Conservation (phyloP, 805 yeast genomes). For the Ogataea wickerhamii region DNA sequence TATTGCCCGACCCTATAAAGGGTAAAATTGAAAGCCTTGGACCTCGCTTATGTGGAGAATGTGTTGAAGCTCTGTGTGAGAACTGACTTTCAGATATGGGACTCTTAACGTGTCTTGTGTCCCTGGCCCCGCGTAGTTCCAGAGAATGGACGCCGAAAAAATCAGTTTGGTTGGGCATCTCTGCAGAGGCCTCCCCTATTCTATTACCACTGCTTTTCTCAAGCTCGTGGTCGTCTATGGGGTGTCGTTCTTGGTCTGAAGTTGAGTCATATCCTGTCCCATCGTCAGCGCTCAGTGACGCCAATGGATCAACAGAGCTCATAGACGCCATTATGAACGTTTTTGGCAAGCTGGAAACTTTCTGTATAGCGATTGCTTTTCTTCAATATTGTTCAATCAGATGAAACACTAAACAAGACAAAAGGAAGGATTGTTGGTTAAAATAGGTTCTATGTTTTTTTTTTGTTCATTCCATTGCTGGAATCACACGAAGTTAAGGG, state of each 20-base stretch:
- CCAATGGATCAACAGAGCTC: constrained; percentile 1
- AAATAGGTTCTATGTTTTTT: too few relatives aligned
- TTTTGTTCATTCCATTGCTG: too few relatives aligned
- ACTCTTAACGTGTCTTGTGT: constrained; percentile 4
- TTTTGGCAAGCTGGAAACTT: not conserved
- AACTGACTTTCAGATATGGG: constrained; percentile 2
- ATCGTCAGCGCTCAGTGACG: not conserved
- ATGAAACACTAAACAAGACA: too few relatives aligned
- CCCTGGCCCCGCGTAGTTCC: constrained; percentile 11
- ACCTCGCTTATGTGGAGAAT: constrained; percentile 7
- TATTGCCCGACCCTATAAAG: constrained; percentile 8
- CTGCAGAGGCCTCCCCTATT: constrained; percentile 5
- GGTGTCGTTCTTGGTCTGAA: not conserved
- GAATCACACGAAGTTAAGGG: too few relatives aligned
- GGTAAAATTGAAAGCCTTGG: constrained; percentile 17
- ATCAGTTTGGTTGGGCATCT: constrained; percentile 5
- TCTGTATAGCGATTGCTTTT: not conserved
- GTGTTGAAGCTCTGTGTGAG: constrained; percentile 2
- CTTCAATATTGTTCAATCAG: too few relatives aligned
- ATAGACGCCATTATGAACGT: constrained; percentile 4
- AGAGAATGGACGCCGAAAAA: constrained; percentile 2
- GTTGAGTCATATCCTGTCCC: not conserved
- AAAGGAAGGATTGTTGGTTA: not conserved
- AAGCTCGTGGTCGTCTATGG: not conserved
- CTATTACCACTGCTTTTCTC: constrained; percentile 1